phyloP scores from a whole-genome alignment of 2,329 filamentous ascomycete genomes.

The Apiospora koreana region DNA sequence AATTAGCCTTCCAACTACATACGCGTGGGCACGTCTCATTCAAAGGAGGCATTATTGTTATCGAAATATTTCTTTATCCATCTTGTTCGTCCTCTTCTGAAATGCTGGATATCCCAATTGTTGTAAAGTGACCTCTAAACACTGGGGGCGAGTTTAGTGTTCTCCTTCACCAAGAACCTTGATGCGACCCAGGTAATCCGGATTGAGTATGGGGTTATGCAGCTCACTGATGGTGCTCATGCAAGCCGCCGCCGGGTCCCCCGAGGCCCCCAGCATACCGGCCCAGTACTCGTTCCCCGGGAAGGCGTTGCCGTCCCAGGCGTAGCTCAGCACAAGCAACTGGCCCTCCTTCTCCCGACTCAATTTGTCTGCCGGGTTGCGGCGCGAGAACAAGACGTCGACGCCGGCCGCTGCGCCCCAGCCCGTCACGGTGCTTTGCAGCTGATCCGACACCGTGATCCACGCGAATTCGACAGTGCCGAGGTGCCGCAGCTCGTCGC shows the following conservation, averaged over 20 bases:
- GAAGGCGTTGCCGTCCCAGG: conserved; percentile 35
- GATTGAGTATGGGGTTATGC: conserved; percentile 34
- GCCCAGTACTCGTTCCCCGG: conserved; percentile 36
- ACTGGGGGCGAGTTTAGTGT: background rate
- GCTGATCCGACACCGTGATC: conserved; percentile 11
- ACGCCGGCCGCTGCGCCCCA: conserved; percentile 16
- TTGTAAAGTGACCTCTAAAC: too few relatives aligned
- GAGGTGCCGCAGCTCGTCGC: conserved; percentile 18
- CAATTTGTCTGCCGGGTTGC: conserved; percentile 28
- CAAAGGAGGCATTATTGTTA: too few relatives aligned
- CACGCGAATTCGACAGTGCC: conserved; percentile 29
- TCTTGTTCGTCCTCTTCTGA: too few relatives aligned
- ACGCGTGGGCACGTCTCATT: too few relatives aligned
- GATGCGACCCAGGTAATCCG: conserved; percentile 25
- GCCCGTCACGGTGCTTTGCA: background rate
- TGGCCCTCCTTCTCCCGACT: conserved; percentile 16
- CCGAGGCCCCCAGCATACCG: conserved; percentile 22
- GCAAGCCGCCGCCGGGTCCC: conserved; percentile 35
- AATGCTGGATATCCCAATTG: too few relatives aligned
- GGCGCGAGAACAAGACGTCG: conserved; percentile 24
- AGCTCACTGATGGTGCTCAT: conserved; percentile 36
- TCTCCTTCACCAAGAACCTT: conserved; percentile 18
- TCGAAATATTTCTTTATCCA: too few relatives aligned
- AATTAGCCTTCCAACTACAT: background rate
- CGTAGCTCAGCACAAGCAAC: conserved; percentile 33